phyloP scores from a whole-genome alignment of 2,329 filamentous ascomycete species.

The Seiridium cupressi region DNA sequence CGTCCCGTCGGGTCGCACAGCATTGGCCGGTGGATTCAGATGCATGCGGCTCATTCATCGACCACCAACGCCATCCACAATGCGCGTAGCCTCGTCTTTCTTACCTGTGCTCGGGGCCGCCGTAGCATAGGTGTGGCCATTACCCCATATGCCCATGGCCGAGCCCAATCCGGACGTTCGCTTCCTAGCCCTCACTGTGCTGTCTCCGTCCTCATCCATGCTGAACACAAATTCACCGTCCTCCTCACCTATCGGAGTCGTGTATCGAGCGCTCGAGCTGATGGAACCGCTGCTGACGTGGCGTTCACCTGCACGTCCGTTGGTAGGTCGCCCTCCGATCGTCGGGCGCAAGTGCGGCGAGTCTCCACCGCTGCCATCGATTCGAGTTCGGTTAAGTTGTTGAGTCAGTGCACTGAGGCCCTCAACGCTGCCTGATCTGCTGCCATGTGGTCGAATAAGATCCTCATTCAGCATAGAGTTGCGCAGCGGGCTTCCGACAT shows the following conservation, averaged over 20 bases:
- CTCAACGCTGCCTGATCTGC: slow-evolving; percentile 43
- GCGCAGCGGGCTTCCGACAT: slow-evolving; percentile 64
- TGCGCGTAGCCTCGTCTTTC: slow-evolving; percentile 23
- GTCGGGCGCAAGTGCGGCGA: slow-evolving; percentile 50
- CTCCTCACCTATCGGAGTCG: slow-evolving; percentile 65
- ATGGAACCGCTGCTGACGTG: slow-evolving; percentile 61
- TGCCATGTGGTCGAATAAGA: slow-evolving; percentile 39
- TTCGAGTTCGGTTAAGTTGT: slow-evolving; percentile 59
- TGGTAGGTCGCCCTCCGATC: slow-evolving; percentile 39
- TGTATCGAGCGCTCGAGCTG: slow-evolving; percentile 57
- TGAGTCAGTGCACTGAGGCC: slow-evolving; percentile 59
- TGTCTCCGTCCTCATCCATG: slow-evolving; percentile 61
- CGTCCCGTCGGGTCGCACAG: neutral
- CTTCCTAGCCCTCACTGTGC: slow-evolving; percentile 44
- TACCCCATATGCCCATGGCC: slow-evolving; percentile 24
- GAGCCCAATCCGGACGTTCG: slow-evolving; percentile 41
- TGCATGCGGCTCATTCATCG: slow-evolving; percentile 16
- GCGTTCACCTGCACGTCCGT: slow-evolving; percentile 47
- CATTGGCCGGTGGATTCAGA: too few species aligned
- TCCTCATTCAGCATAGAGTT: slow-evolving; percentile 61
- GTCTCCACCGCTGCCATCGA: slow-evolving; percentile 44
- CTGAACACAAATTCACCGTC: slow-evolving; percentile 63
- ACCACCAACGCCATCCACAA: slow-evolving; percentile 26
- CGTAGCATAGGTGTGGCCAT: slow-evolving; percentile 31
- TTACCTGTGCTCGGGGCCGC: slow-evolving; percentile 24